Evolutionary conservation across 306 rosid genomes (phyloP), one percentile per base, ranked within the genome.

Genomic region (Quercus rubra): DNA sequence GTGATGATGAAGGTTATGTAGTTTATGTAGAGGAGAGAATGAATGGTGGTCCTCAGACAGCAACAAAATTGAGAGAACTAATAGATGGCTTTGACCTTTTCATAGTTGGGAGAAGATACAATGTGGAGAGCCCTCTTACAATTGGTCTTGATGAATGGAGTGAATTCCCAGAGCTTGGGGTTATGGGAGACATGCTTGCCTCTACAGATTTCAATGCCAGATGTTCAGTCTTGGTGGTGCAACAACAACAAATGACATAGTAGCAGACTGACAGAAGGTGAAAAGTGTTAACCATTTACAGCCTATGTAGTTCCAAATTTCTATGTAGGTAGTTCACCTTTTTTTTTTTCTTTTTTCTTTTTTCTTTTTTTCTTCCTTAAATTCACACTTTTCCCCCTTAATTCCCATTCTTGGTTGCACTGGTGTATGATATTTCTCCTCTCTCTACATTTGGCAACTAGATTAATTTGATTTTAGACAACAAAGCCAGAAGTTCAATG

Each of bases 131-230:
- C 27, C 75, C 83, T 25, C 93, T 87, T 14, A 91, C 92, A 1
- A 18, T 25, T 2, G 91, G 97, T 13, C 78, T 93, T 14, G 61
- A 75, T 18, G 89, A 89, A 56, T 93, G 98, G 97, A 87, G 86
- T 81, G 93, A 90, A 81, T 90, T 80, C 69, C 92, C 91, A 0
- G 90, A 93, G 72, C 89, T 91, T 46, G 97, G 98, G 8, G 81
- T 87, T 9, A 28, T 90, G 1, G 97, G 94, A 6, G 94, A 91
- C 58, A 19, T 91, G 80, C 78, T 93, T 46, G 90, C 87, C 8
- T 91, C 93, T 0, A 74, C 88, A 55, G 94, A 83, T 76, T 68
- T 88, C 4, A 69, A 57, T 66, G 86, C 83, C 3, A 83, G 70
- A 8, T 88, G 97, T 77, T 89, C 89, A 5, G 84, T 90, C 0